Evolutionary conservation across 1,139 yeast genomes (phyloP).

Genomic region (Candida sanyaensis): DNA sequence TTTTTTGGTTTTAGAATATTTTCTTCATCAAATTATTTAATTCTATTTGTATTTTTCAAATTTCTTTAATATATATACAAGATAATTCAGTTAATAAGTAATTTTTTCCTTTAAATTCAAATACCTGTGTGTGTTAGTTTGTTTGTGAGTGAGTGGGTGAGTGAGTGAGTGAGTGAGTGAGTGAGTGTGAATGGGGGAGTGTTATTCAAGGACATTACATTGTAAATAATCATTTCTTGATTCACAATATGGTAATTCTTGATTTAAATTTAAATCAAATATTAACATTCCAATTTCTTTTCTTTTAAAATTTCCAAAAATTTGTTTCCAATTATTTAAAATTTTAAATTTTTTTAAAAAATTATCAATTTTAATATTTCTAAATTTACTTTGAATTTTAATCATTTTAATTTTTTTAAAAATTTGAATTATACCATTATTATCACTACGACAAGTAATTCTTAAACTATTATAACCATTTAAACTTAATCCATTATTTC

Average conservation of each 20-base stretch:
- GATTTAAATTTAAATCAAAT: conserved; percentile 10
- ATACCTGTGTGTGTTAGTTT: neutral
- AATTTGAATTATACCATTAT: conserved; percentile 11
- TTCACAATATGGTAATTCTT: conserved; percentile 15
- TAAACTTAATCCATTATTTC: conserved; percentile 11
- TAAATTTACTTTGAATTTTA: conserved; percentile 7
- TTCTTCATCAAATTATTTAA: neutral
- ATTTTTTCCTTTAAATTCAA: neutral
- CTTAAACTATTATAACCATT: conserved; percentile 1
- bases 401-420: conserved; percentile 7
- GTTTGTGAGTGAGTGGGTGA: no score
- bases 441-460: conserved; percentile 11
- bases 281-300: conserved; percentile 14
- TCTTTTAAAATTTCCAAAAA: conserved; percentile 8
- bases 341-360: neutral
- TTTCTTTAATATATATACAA: no score
- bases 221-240: conserved; percentile 9
- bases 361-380: conserved; percentile 6
- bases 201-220: conserved; percentile 9
- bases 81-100: neutral
- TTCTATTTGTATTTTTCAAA: neutral
- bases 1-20: neutral
- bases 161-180: no score
- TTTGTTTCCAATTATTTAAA: conserved; percentile 7
- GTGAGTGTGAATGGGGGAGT: no score